Evolutionary conservation across 2,329 filamentous ascomycete species (phyloP), one percentile per base, ranked within the genome.

Genomic region (Talaromyces sp.): DNA sequence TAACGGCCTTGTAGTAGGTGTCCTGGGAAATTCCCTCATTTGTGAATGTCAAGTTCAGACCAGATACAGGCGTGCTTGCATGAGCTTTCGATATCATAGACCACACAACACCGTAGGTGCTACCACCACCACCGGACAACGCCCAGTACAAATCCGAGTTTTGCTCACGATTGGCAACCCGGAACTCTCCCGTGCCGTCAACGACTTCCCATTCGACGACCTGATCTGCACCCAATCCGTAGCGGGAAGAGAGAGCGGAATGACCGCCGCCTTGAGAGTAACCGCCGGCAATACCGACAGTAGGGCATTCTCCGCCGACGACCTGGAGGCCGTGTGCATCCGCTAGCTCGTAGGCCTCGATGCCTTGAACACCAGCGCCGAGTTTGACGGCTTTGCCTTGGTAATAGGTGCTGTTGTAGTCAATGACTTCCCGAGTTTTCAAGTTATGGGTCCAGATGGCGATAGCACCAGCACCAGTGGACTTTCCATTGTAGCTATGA

Each of bases 251-350:
- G 3, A 65, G 63, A 19, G 82, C 77, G 0, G 81, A 82, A 70
- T 88, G 86, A 0, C 88, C 87, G 13, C 86, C 87, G 4, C 86
- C 86, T 71, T 87, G 85, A 3, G 79, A 82, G 69, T 85, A 89
- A 0, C 87, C 87, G 10, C 87, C 87, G 0, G 85, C 83, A 8
- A 87, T 68, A 1, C 86, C 86, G 4, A 89, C 86, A 0, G 82
- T 84, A 19, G 57, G 52, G 27, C 63, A 65, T 41, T 81, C 81
- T 2, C 87, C 87, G 0, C 83, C 84, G 0, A 89, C 83, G 4
- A 88, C 75, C 1, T 80, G 79, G 17, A 85, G 74, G 57, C 82
- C 80, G 64, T 79, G 70, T 1, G 76, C 69, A 60, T 82, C 75
- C 0, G 85, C 80, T 22, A 49, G 31, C 58, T 62, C 50, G 10